phyloP scores from a whole-genome alignment of 108 stramenopile genomes.

The Cyclotella sp. region DNA sequence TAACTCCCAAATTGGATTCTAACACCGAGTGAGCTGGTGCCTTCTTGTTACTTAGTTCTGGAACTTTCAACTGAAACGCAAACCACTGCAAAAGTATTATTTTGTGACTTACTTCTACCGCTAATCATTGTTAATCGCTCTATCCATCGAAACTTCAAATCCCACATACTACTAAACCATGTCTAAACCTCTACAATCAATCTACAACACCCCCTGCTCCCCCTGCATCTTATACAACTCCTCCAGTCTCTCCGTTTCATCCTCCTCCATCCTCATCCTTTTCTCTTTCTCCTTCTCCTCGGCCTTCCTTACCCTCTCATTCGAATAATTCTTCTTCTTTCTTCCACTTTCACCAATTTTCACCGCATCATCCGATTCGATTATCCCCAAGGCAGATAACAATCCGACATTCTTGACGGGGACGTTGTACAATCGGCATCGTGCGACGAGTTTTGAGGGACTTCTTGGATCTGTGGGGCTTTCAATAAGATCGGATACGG shows the following conservation, averaged over 20 bases:
- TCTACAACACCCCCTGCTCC: constrained; percentile 17
- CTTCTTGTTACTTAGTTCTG: too few species aligned
- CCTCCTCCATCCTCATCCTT: constrained; percentile 68
- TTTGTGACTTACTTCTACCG: too few species aligned
- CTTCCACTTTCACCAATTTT: constrained; percentile 50
- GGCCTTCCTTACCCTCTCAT: constrained; percentile 75
- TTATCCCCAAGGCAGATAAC: constrained; percentile 44
- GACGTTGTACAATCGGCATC: constrained; percentile 71
- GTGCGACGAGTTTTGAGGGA: constrained; percentile 73
- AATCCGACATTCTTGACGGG: constrained; percentile 70
- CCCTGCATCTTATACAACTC: constrained; percentile 55
- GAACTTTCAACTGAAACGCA: too few species aligned
- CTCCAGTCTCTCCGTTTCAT: constrained; percentile 74
- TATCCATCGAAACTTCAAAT: too few species aligned
- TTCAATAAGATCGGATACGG: constrained; percentile 80
- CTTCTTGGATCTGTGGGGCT: constrained; percentile 75
- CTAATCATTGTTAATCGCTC: too few species aligned
- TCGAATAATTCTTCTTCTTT: constrained; percentile 79
- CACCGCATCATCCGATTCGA: constrained; percentile 21
- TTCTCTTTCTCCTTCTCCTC: constrained; percentile 68
- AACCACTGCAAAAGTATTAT: too few species aligned
- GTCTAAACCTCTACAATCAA: neutral
- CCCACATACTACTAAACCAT: too few species aligned
- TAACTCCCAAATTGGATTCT: too few species aligned
- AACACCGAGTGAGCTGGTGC: too few species aligned